Evolutionary conservation across 2,329 filamentous ascomycete species (phyloP).

Genomic region (Pestalotiopsis sp.): DNA sequence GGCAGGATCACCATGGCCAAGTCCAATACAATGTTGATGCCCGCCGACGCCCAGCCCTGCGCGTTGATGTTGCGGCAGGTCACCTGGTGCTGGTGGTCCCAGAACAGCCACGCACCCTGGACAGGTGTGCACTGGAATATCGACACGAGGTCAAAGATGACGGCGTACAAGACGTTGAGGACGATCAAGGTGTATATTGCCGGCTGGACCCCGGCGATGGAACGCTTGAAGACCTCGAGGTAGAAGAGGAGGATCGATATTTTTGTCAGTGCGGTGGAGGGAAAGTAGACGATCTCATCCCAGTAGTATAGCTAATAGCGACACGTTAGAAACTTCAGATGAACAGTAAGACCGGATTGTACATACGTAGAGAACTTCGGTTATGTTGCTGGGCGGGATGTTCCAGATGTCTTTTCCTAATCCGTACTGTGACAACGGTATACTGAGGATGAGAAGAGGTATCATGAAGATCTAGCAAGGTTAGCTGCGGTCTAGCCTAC

Average conservation of each 20-base stretch:
- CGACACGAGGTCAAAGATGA: conserved; percentile 20
- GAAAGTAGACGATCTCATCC: conserved; percentile 5
- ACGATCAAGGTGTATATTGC: conserved; percentile 20
- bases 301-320: neutral
- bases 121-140: conserved; percentile 25
- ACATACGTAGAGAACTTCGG: neutral
- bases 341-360: neutral
- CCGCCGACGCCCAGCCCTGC: conserved; percentile 21
- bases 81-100: conserved; percentile 21
- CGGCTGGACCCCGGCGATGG: conserved; percentile 14
- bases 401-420: conserved; percentile 11
- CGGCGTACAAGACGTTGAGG: conserved; percentile 19
- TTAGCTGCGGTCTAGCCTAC: neutral
- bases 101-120: conserved; percentile 21
- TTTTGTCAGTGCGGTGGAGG: conserved; percentile 20
- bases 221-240: conserved; percentile 22
- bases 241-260: conserved; percentile 30
- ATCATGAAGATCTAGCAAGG: neutral
- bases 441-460: neutral
- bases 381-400: neutral
- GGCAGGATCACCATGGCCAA: conserved; percentile 22
- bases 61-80: conserved; percentile 22
- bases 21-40: conserved; percentile 22
- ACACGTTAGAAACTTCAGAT: neutral
- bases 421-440: neutral